A percentile compares a stretch with the other conserved stretches of the same genome.
phyloP scores from a whole-genome alignment of 805 yeast genomes.

The Cyberlindnera subsufficiens region DNA sequence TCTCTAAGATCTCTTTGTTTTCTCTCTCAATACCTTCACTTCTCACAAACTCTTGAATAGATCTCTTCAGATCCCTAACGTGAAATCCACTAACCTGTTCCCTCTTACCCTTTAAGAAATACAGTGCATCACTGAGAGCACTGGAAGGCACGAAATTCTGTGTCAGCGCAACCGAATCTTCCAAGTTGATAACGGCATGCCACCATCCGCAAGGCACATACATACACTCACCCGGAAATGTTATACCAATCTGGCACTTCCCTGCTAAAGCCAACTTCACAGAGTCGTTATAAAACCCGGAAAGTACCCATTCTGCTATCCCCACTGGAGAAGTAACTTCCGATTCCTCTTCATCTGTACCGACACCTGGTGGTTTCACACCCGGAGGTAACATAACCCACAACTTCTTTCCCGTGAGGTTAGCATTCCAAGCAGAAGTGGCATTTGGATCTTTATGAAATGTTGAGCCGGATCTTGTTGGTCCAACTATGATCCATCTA shows the following conservation, averaged over 20 bases:
- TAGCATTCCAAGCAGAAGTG: conserved; percentile 88
- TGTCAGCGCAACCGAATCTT: conserved; percentile 79
- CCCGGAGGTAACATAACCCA: conserved; percentile 89
- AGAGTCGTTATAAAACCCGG: conserved; percentile 75
- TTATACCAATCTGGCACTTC: conserved; percentile 61
- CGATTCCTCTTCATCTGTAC: conserved; percentile 67
- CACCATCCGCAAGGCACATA: conserved; percentile 97
- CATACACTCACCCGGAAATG: conserved; percentile 78
- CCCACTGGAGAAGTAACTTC: conserved; percentile 93
- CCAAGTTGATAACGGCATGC: conserved; percentile 87
- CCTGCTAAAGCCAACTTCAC: conserved; percentile 41
- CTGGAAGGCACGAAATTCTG: conserved; percentile 79
- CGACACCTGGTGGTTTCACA: conserved; percentile 78
- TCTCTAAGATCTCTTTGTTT: conserved; percentile 17
- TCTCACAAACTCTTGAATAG: conserved; percentile 28
- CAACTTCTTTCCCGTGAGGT: conserved; percentile 65
- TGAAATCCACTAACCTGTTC: conserved; percentile 80
- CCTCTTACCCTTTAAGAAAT: conserved; percentile 60
- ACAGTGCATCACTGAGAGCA: conserved; percentile 53
- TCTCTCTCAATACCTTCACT: conserved; percentile 11
- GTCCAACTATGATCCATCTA: conserved; percentile 89
- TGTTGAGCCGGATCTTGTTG: conserved; percentile 76
- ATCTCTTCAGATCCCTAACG: conserved; percentile 41
- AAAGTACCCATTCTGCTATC: conserved; percentile 83
- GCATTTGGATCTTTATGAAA: conserved; percentile 92